These are phyloP conservation scores for Anthoceros angustus DNA, from an alignment of 225 moss, liverwort and hornwort genomes.

Conservation along the genomic window DNA sequence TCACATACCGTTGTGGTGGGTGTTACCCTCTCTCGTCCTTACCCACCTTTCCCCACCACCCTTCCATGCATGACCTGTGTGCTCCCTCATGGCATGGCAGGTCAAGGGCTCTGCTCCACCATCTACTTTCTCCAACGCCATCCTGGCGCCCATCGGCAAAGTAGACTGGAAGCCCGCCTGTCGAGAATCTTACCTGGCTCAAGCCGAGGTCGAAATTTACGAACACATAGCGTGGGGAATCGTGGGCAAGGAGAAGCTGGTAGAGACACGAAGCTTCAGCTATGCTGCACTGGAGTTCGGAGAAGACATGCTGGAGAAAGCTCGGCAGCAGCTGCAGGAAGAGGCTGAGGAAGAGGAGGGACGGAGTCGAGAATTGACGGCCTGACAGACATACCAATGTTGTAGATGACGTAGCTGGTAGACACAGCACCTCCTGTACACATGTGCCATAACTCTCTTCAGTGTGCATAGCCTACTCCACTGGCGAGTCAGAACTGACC, in stretches of 20 bases:
- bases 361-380: too few relatives aligned
- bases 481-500: too few relatives aligned
- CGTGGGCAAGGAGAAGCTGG: conserved; percentile 26
- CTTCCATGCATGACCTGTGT: too few relatives aligned
- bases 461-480: too few relatives aligned
- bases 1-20: conserved; percentile 49
- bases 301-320: conserved; percentile 43
- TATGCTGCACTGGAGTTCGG: conserved; percentile 68
- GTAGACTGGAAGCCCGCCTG: conserved; percentile 61
- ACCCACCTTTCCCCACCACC: background rate
- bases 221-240: conserved; percentile 62
- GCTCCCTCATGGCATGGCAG: conserved; percentile 13
- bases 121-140: conserved; percentile 36
- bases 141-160: conserved; percentile 57
- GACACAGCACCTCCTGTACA: too few relatives aligned
- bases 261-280: conserved; percentile 24
- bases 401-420: too few relatives aligned
- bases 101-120: conserved; percentile 31
- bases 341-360: conserved; percentile 18
- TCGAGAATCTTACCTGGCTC: conserved; percentile 61
- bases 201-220: conserved; percentile 43
- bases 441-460: too few relatives aligned
- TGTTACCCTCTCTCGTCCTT: background rate
- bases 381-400: too few relatives aligned
- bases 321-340: conserved; percentile 8